Percentiles rank a stretch among this genome's conserved stretches.
Evolutionary conservation across 208 protist genomes (phyloP).

Genomic region (Balamuthia mandrillaris): DNA sequence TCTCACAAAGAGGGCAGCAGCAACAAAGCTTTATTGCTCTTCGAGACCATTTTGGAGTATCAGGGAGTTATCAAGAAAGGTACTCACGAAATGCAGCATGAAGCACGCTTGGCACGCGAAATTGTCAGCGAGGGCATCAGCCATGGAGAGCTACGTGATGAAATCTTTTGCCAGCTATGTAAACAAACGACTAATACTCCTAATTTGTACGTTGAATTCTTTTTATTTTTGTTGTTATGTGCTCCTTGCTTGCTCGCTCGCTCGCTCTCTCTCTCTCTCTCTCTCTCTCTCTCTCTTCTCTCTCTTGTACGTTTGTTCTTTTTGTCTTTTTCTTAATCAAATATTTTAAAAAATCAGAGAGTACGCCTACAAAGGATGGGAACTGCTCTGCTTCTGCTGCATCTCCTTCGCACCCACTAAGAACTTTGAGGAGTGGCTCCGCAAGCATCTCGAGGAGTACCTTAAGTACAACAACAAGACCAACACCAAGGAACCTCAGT

Average conservation of each 20-base stretch:
- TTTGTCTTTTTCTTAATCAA: no score
- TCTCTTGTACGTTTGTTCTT: no score
- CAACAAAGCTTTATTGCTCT: no score
- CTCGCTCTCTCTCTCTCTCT: no score
- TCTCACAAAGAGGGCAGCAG: no score
- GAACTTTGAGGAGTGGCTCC: conserved; percentile 5
- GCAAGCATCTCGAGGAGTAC: not conserved
- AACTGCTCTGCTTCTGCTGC: conserved; percentile 7
- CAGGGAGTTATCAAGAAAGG: conserved; percentile 43
- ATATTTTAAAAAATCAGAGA: no score
- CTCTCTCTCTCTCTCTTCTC: no score
- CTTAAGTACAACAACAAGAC: not conserved
- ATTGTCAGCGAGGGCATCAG: conserved; percentile 2
- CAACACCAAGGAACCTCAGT: not conserved
- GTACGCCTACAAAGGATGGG: conserved; percentile 22
- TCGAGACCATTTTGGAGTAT: conserved; percentile 1
- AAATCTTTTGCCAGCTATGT: conserved; percentile 32
- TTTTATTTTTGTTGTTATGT: not conserved
- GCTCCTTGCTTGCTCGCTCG: no score
- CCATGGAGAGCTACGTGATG: conserved; percentile 11
- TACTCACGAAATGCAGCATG: no score
- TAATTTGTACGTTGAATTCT: not conserved
- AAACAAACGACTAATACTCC: conserved; percentile 25
- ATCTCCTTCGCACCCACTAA: conserved; percentile 23
- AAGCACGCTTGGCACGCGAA: no score